A percentile compares a stretch with the other conserved stretches of the same genome.
Evolutionary conservation across 768 basidiomycete genomes (phyloP).

Genomic region (Auricularia sp.): DNA sequence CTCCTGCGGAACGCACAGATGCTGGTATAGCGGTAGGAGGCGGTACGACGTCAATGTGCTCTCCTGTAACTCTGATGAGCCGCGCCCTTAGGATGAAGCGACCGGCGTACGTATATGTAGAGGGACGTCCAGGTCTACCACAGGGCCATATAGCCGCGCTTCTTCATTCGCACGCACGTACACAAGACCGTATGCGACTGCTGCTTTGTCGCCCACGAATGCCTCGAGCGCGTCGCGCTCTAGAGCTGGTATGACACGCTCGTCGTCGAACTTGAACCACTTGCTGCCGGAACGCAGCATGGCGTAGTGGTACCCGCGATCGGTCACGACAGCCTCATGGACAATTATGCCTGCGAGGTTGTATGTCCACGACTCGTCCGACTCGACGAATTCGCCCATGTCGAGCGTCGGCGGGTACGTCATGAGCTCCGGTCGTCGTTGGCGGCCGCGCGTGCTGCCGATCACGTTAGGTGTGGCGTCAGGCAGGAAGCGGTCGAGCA

Average conservation of each 20-base stretch:
- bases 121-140: not conserved
- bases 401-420: not conserved
- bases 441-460: not conserved
- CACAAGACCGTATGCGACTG: not conserved
- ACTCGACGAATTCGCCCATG: not conserved
- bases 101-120: not conserved
- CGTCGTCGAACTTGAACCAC: conserved; percentile 1
- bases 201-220: not conserved
- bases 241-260: not conserved
- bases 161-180: not conserved
- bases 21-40: not conserved
- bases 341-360: not conserved
- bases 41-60: not conserved
- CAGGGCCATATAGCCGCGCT: not conserved
- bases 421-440: not conserved
- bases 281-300: not conserved
- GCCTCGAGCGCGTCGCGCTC: not conserved
- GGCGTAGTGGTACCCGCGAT: not conserved
- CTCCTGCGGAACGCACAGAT: not conserved
- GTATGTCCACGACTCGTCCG: not conserved
- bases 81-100: not conserved
- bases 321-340: not conserved
- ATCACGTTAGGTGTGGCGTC: not conserved
- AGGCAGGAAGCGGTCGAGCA: not conserved
- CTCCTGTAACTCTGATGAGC: not conserved